Evolutionary conservation across 306 rosid species (phyloP).

Genomic region (Quercus wislizeni): DNA sequence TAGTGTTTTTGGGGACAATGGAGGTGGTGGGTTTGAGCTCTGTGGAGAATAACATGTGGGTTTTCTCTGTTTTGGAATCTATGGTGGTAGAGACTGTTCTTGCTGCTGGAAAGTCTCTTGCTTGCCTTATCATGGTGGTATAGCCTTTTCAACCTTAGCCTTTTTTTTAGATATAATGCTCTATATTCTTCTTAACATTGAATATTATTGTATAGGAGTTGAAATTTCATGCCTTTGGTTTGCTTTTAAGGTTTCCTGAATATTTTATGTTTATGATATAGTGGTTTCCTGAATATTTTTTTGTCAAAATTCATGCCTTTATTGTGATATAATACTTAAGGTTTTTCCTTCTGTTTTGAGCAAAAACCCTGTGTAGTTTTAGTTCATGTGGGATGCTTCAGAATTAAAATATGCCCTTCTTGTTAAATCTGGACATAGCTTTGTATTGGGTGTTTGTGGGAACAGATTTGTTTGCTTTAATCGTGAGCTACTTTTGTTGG

Average conservation of each 20-base stretch:
- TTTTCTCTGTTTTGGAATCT: slow-evolving; percentile 40
- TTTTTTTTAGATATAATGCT: not conserved
- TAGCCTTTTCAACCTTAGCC: not conserved
- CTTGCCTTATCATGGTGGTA: slow-evolving; percentile 54
- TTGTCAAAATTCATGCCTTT: too few species aligned
- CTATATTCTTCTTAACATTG: not conserved
- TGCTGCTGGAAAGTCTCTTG: slow-evolving; percentile 46
- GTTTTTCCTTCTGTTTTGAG: too few species aligned
- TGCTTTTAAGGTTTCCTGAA: not conserved
- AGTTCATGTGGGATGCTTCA: not conserved
- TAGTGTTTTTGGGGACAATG: slow-evolving; percentile 33
- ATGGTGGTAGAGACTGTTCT: slow-evolving; percentile 40
- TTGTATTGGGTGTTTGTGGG: slow-evolving; percentile 10
- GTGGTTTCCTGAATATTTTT: not conserved
- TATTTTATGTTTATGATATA: not conserved
- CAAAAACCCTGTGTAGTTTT: not conserved
- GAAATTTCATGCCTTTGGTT: not conserved
- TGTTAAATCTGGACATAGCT: not conserved
- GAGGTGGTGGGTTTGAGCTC: slow-evolving; percentile 33
- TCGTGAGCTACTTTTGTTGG: slow-evolving; percentile 10
- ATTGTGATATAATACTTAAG: not conserved
- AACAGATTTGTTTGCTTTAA: slow-evolving; percentile 10
- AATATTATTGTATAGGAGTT: not conserved
- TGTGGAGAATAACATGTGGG: slow-evolving; percentile 20
- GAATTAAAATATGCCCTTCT: not conserved